Percentiles rank a stretch among this genome's conserved stretches.
Evolutionary conservation across 441 rosid genomes (phyloP).

Genomic region (Manihot esculenta): DNA sequence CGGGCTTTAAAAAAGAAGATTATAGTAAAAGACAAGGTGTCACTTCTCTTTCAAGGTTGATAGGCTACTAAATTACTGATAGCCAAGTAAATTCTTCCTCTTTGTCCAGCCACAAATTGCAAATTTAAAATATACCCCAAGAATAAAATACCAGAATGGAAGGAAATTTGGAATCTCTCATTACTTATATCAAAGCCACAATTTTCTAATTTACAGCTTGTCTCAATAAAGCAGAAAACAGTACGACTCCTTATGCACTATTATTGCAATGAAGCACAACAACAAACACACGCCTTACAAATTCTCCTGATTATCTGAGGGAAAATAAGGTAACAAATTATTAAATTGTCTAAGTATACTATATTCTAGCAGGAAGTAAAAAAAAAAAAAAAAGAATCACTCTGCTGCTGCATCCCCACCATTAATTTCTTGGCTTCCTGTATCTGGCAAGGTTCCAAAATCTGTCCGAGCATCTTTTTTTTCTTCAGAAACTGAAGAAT

Average conservation of each 20-base stretch:
- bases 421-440: constrained; percentile 34
- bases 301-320: constrained; percentile 21
- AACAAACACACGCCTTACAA: constrained; percentile 3
- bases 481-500: constrained; percentile 50
- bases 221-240: neutral
- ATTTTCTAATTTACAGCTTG: constrained; percentile 6
- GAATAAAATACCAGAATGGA: neutral
- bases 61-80: neutral
- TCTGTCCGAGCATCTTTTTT: constrained; percentile 55
- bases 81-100: neutral
- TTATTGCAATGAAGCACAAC: constrained; percentile 21
- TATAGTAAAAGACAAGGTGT: neutral
- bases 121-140: neutral
- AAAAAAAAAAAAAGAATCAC: constrained; percentile 24
- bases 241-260: constrained; percentile 1
- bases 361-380: constrained; percentile 11
- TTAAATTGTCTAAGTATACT: neutral
- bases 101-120: neutral
- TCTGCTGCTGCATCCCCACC: constrained; percentile 49
- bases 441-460: constrained; percentile 53
- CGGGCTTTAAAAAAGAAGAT: no score
- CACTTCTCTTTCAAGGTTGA: neutral
- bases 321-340: constrained; percentile 1
- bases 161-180: constrained; percentile 1
- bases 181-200: neutral